phyloP scores from a whole-genome alignment of 495 filamentous ascomycete species.

The Podospora pseudocomata region DNA sequence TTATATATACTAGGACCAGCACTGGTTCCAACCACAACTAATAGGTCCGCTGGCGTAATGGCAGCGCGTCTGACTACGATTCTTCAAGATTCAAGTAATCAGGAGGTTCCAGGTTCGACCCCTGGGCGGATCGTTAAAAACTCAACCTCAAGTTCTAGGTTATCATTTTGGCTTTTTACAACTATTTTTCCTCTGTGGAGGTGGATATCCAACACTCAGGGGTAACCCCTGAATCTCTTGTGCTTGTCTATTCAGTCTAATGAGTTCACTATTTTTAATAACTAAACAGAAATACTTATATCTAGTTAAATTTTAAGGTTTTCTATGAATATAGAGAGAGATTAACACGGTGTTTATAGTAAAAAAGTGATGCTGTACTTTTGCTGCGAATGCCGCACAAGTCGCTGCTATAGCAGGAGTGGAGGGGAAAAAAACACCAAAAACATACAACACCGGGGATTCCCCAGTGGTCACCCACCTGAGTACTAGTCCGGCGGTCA shows the following conservation, averaged over 20 bases:
- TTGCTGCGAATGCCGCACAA: no score
- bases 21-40: neutral
- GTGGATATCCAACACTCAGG: neutral
- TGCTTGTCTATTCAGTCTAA: no score
- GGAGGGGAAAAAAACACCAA: neutral
- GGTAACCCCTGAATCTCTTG: no score
- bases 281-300: no score
- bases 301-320: no score
- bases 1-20: neutral
- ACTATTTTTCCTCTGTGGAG: neutral
- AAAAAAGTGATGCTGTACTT: no score
- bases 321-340: no score
- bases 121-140: neutral
- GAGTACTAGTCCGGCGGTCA: neutral
- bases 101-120: neutral
- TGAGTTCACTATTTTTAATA: no score
- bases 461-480: constrained; percentile 5
- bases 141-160: neutral
- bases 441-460: constrained; percentile 6
- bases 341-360: no score
- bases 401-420: neutral
- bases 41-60: neutral
- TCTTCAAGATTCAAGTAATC: neutral
- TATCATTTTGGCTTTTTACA: neutral
- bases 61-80: neutral